Percentiles rank a stretch among this genome's conserved stretches.
Conservation (phyloP, 2,329 filamentous ascomycete genomes). For the Chaetomium sp. region DNA sequence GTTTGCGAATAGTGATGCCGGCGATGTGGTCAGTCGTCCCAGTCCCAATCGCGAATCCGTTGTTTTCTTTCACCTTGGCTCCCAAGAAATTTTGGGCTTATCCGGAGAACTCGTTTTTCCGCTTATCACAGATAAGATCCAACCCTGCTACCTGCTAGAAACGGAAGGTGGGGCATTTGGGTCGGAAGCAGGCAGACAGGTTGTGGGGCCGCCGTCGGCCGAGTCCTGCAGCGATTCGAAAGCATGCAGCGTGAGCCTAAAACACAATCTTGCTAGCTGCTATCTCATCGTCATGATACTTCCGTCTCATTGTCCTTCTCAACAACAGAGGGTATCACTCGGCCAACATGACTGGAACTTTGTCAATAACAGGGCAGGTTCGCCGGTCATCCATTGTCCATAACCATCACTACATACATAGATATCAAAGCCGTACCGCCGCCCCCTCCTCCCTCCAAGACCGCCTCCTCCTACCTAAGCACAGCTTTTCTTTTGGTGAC, state of each 20-base stretch:
- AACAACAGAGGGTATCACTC: neutral
- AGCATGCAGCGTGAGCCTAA: neutral
- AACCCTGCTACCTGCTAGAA: slow-evolving; percentile 21
- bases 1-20: slow-evolving; percentile 21
- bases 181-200: neutral
- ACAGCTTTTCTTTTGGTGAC: slow-evolving; percentile 2
- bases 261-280: no score
- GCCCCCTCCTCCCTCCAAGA: neutral
- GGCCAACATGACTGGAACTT: neutral
- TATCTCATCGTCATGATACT: neutral
- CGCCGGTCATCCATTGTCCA: slow-evolving; percentile 7
- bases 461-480: neutral
- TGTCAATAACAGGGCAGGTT: neutral
- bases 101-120: slow-evolving; percentile 22
- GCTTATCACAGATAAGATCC: neutral
- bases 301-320: neutral
- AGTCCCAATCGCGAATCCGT: slow-evolving; percentile 7
- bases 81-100: slow-evolving; percentile 34
- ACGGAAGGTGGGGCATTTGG: slow-evolving; percentile 25
- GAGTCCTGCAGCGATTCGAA: neutral
- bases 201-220: neutral
- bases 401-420: slow-evolving; percentile 21
- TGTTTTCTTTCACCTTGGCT: slow-evolving; percentile 28
- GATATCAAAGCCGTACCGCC: slow-evolving; percentile 11
- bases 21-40: slow-evolving; percentile 19